These are phyloP conservation scores for Podospora anserina DNA, from an alignment of 495 filamentous ascomycete genomes.

Conservation along the genomic window DNA sequence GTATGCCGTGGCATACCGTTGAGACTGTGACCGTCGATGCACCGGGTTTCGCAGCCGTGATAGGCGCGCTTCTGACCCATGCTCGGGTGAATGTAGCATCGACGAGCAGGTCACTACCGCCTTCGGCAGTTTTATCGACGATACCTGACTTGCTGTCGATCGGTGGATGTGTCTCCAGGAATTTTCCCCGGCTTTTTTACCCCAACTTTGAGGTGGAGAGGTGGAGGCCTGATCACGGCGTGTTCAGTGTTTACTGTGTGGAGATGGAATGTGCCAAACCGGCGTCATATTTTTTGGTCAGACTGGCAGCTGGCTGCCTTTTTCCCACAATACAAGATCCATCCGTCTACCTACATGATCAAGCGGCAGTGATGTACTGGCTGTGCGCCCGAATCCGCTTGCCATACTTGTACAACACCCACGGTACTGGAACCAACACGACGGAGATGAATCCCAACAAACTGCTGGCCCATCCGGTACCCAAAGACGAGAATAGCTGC, in stretches of 20 bases:
- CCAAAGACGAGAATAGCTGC: constrained; percentile 52
- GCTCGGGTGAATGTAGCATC: constrained; percentile 10
- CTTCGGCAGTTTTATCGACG: constrained; percentile 15
- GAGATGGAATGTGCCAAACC: background rate
- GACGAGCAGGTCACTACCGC: constrained; percentile 7
- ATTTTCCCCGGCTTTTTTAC: background rate
- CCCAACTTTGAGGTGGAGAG: background rate
- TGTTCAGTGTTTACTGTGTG: background rate
- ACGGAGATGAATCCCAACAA: constrained; percentile 57
- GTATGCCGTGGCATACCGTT: background rate
- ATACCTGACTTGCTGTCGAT: background rate
- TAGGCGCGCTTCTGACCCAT: constrained; percentile 19
- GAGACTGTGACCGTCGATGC: background rate
- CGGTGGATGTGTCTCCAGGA: background rate
- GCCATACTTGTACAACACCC: constrained; percentile 48
- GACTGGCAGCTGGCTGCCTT: background rate
- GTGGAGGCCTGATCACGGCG: background rate
- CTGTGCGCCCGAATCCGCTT: constrained; percentile 43
- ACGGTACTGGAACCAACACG: constrained; percentile 56
- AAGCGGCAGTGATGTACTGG: constrained; percentile 29
- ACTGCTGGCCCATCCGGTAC: constrained; percentile 57
- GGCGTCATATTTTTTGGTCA: background rate
- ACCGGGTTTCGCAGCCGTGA: constrained; percentile 5
- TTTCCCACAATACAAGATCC: background rate
- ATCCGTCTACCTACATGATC: background rate